Evolutionary conservation across 2,329 filamentous ascomycete genomes (phyloP), one percentile per base, ranked within the genome.

Genomic region (Colletotrichum simmondsii): DNA sequence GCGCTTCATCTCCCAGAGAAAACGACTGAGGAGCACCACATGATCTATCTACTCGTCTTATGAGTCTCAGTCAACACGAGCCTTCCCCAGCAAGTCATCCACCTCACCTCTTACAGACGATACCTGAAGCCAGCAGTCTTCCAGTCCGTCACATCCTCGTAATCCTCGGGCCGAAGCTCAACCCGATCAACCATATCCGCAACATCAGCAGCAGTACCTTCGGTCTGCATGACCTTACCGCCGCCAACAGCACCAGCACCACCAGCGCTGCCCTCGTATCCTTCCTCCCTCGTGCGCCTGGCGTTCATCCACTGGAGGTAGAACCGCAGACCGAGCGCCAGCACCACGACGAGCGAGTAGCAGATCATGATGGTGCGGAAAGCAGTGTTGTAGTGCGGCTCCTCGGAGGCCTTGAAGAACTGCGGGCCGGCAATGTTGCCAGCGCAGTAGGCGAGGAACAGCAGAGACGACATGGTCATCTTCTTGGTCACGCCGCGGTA

Each of bases 121-220:
- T 92, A 92, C 54, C 89, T 85, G 74, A 92, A 92, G 0, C 90
- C 90, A 22, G 85, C 78, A 1, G 85, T 90, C 49, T 90, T 85
- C 87, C 88, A 90, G 76, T 92, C 90, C 2, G 90, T 91, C 2
- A 88, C 79, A 78, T 92, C 89, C 24, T 90, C 88, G 69, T 89
- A 88, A 71, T 88, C 86, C 65, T 85, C 83, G 0, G 84, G 81
- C 22, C 81, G 79, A 26, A 87, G 76, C 61, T 83, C 81, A 0
- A 84, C 78, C 35, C 80, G 80, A 12, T 77, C 76, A n/a, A 82
- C 79, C n/a, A 77, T 79, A 52, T 80, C 79, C 2, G 77, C 77
- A 5, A 80, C 76, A 42, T 80, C 74, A 1, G 76, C 76, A 0
- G 72, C 67, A 8, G 75, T 76, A 3, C 73, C 69, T 16, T 74